Conservation (phyloP, 192 early-diverging fungal species). For the Mortierella hygrophila region DNA sequence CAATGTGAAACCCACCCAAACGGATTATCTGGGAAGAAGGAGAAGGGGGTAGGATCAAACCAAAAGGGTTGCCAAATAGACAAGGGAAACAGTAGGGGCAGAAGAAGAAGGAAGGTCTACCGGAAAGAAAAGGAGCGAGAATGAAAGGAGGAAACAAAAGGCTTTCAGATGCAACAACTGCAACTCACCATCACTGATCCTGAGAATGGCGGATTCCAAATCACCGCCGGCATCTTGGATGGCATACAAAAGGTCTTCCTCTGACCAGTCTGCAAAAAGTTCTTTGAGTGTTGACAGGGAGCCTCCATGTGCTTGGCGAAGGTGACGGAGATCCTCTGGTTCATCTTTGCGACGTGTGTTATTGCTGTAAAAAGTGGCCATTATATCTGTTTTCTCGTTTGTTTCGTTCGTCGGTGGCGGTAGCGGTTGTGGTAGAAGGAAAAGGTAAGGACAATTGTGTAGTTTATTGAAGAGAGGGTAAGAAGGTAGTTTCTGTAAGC, state of each 20-base stretch:
- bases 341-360: constrained; percentile 43
- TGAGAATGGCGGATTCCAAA: constrained; percentile 77
- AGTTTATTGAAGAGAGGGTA: not conserved
- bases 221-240: constrained; percentile 90
- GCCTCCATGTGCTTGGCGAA: constrained; percentile 68
- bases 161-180: not conserved
- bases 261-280: constrained; percentile 85
- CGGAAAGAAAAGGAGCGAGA: not conserved
- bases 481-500: not conserved
- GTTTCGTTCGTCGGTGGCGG: not conserved
- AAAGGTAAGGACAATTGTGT: not conserved
- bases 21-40: not conserved
- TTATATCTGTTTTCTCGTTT: constrained; percentile 8
- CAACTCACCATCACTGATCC: constrained; percentile 82
- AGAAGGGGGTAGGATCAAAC: not conserved
- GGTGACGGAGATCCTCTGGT: constrained; percentile 68
- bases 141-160: not conserved
- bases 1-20: not conserved
- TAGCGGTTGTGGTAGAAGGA: not conserved
- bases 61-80: not conserved
- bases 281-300: constrained; percentile 71
- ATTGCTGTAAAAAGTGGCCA: constrained; percentile 35
- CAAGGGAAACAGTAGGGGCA: not conserved
- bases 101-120: not conserved
- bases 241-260: constrained; percentile 84